Evolutionary conservation across 225 moss, liverwort and hornwort genomes (phyloP), one percentile per base, ranked within the genome.

Genomic region (Pseudisothecium myosuroides): DNA sequence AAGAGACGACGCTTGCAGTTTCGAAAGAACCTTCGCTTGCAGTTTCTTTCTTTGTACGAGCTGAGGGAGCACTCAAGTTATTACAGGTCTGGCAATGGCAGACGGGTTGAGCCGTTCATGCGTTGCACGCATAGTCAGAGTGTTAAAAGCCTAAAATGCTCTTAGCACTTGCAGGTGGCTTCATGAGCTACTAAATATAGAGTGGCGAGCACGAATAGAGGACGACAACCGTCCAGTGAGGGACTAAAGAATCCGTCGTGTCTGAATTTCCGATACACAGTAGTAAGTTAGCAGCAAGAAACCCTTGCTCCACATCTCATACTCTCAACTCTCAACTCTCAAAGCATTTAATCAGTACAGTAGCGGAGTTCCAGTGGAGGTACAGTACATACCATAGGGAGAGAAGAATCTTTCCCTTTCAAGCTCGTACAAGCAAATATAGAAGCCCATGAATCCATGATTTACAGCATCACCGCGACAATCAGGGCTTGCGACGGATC

Each of bases 1-100:
- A 56, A 75, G 55, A 78, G 62, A 54, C 50, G 34, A 76, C 69
- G 76, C 60, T 78, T 78, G 75, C 64, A 75, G 83, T 87, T 65
- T 34, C 59, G 68, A 54, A 67, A 68, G 83, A 90, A 86, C 66
- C 88, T 83, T 75, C 73, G 65, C 73, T 66, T 83, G 43, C 86
- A 90, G 90, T 79, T 64, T n/a, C n/a, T n/a, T 82, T 71, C 77
- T 34, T 50, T 28, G 85, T 89, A 83, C 76, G 12, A 34, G 58
- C 41, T 14, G 58, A 39, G 58, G 11, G 79, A 79, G 79, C 79
- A 58, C 79, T 58, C 27, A 39, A 79, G 87, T 54, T 54, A 17
- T 34, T 15, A 60, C 80, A 87, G 82, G 81, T 90, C 90, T 86
- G 88, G 78, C 85, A 87, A 63, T 81, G 90, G 76, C 92, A 87